Conservation (phyloP, 2,329 filamentous ascomycete genomes). For the Bipolaris bicolor region DNA sequence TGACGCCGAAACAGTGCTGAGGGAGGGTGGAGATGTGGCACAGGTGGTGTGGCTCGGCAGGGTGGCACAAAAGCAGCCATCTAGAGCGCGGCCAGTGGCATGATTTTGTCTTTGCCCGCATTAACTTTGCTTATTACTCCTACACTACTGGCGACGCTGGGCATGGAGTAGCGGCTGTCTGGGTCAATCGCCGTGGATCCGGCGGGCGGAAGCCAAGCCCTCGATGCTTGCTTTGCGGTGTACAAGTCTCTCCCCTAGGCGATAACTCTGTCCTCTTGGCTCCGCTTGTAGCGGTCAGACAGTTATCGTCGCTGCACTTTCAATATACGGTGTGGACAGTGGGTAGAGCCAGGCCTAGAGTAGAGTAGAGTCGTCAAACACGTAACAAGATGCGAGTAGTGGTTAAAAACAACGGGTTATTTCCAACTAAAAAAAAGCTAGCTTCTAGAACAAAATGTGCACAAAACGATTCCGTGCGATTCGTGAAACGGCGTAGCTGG, state of each 20-base stretch:
- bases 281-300: constrained; percentile 8
- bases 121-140: no score
- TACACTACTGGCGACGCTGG: no score
- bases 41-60: constrained; percentile 4
- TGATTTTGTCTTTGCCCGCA: neutral
- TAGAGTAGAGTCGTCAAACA: neutral
- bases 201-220: neutral
- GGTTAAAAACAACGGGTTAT: neutral
- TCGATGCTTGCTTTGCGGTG: constrained; percentile 1
- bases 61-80: constrained; percentile 7
- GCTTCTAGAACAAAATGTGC: constrained; percentile 12
- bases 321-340: constrained; percentile 2
- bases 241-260: neutral
- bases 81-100: neutral
- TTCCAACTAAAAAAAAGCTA: constrained; percentile 12
- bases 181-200: neutral
- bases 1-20: neutral
- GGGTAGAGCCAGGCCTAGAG: no score
- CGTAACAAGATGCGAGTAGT: neutral
- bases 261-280: neutral
- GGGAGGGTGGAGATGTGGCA: neutral
- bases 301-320: neutral
- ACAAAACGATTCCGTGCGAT: constrained; percentile 9
- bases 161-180: neutral
- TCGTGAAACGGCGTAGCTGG: constrained; percentile 6